Percentiles rank a stretch among this genome's conserved stretches.
Conservation (phyloP, 1,139 yeast genomes). For the Nakaseomyces bracarensis region DNA sequence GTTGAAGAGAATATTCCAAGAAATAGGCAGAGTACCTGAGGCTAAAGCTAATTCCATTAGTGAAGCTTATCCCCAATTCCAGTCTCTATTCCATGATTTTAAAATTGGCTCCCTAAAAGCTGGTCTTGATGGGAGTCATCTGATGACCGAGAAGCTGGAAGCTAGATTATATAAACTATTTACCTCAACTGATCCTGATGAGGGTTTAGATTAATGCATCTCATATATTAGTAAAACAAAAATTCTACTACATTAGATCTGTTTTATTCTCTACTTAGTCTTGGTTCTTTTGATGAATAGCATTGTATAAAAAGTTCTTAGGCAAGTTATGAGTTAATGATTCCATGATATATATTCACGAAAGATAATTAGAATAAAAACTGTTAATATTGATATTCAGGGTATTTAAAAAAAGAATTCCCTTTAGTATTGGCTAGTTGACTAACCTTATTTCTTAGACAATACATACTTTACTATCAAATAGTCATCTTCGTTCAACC, state of each 20-base stretch:
- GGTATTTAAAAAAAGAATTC: not conserved
- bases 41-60: constrained; percentile 31
- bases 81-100: constrained; percentile 34
- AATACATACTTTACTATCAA: constrained; percentile 43
- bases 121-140: constrained; percentile 34
- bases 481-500: constrained; percentile 47
- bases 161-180: constrained; percentile 41
- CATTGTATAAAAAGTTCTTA: constrained; percentile 36
- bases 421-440: not conserved
- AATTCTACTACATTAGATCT: not conserved
- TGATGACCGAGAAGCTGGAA: constrained; percentile 39
- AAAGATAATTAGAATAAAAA: not conserved
- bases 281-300: constrained; percentile 31
- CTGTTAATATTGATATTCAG: constrained; percentile 3
- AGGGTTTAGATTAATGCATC: constrained; percentile 29
- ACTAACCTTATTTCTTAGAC: constrained; percentile 1
- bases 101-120: constrained; percentile 22
- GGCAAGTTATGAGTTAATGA: no score
- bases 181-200: constrained; percentile 44
- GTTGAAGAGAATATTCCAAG: constrained; percentile 42
- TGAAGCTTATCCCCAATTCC: constrained; percentile 36
- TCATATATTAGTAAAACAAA: no score
- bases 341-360: no score
- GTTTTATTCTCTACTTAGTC: not conserved
- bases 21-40: constrained; percentile 50